Base-by-base conservation (phyloP, 2,329 filamentous ascomycete genomes). In the Atkinsonella hypoxylon region DNA sequence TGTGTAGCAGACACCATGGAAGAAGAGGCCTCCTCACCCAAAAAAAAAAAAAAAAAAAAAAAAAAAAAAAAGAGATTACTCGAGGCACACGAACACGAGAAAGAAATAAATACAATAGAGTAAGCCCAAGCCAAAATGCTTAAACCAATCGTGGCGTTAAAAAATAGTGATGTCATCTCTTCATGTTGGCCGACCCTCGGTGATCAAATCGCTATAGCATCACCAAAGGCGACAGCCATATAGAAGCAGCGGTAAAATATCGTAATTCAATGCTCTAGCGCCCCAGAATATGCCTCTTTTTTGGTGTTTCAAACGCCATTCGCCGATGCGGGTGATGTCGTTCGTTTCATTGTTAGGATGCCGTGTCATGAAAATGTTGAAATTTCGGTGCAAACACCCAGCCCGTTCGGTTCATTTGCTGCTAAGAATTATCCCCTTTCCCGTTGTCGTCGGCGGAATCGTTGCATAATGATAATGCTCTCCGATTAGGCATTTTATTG, bases 271-370 rank as follows among this genome's bases (percentile, higher is more conserved):
- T 60, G 36, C 63, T 61, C 62, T 58, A 64, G 63, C 65, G 63
- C 65, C 65, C 63, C 63, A 59, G 56, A 57, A 61, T 63, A 65
- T 66, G 60, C 62, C 62, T 64, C 56, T 62, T 63, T 64, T 60
- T 45, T 40, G 39, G 20, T 60, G 45, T 18, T 59, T 58, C 51
- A 59, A 67, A 62, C 66, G 64, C 66, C 66, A 62, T 68, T 66
- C 66, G 66, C 66, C 66, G 60, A 57, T 65, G 59, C 60, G 62
- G 58, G 60, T 62, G 57, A 57, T 61, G 57, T 60, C 55, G 56
- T 62, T 61, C 54, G 56, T 63, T 26, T 64, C 58, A 59, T 64
- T 56, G 55, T 57, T 60, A 59, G 55, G 57, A 64, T 63, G 63
- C 59, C 62, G 59, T 61, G 58, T 65, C 57, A 57, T 61, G 56